Percentiles rank a stretch among this genome's conserved stretches.
These are phyloP conservation scores for Plasmodium coatneyi DNA, from an alignment of 169 alveolate genomes.

Conservation along the genomic window DNA sequence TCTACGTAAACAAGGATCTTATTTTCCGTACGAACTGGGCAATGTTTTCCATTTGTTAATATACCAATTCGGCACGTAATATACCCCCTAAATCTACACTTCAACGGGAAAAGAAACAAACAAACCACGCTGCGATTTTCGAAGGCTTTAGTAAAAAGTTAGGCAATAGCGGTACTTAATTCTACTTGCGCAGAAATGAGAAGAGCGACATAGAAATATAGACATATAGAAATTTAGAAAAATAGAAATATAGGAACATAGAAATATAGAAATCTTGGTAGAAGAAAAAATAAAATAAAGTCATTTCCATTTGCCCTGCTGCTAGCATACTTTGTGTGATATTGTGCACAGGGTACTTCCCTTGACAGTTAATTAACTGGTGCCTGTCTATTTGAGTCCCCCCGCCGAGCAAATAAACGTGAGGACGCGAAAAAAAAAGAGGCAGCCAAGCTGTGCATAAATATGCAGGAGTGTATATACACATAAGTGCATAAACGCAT, in stretches of 20 bases:
- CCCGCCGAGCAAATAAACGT: not conserved
- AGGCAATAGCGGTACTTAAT: not conserved
- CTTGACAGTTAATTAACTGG: not conserved
- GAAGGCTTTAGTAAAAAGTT: not conserved
- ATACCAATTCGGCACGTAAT: not conserved
- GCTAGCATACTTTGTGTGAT: not conserved
- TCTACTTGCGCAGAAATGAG: not conserved
- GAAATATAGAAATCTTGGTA: not conserved
- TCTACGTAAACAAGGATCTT: not conserved
- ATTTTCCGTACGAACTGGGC: not conserved
- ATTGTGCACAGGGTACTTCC: not conserved
- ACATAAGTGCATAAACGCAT: not conserved
- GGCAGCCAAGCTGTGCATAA: not conserved
- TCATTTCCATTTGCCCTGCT: not conserved
- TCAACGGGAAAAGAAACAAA: not conserved
- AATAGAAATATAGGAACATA: not conserved
- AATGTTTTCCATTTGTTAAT: not conserved
- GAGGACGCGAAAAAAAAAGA: not conserved
- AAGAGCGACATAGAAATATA: not conserved
- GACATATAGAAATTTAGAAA: not conserved
- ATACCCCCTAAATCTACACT: not conserved
- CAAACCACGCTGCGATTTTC: not conserved
- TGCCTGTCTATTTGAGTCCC: conserved; percentile 8
- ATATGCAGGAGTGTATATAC: not conserved
- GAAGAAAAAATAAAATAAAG: not conserved